Percentiles rank a stretch among this genome's conserved stretches.
Conservation (phyloP, 148 eudicot genomes). For the Rhododendron griersonianum region DNA sequence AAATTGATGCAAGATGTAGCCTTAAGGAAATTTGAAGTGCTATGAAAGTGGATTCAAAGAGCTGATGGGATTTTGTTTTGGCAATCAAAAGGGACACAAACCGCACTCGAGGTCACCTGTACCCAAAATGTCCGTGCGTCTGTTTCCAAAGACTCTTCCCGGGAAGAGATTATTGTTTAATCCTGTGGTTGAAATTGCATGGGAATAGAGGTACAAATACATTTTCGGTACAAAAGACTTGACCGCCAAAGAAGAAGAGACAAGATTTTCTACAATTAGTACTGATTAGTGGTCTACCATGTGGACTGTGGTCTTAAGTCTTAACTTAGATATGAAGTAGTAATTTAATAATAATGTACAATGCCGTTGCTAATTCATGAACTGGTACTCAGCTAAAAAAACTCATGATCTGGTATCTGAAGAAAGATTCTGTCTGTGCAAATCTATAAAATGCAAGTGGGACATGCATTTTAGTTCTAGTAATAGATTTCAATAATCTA, state of each 20-base stretch:
- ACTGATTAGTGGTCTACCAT: not conserved
- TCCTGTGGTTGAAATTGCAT: not conserved
- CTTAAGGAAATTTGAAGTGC: not conserved
- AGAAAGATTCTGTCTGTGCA: not conserved
- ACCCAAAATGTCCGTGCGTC: not conserved
- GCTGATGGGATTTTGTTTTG: constrained; percentile 4
- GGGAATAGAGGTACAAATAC: not conserved
- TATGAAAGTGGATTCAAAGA: constrained; percentile 2
- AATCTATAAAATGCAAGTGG: not conserved
- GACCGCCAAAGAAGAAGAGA: not conserved
- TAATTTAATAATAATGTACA: not conserved
- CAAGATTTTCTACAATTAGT: not conserved
- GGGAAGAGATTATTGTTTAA: not conserved
- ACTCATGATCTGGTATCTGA: not conserved
- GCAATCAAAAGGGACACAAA: not conserved
- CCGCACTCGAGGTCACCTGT: not conserved
- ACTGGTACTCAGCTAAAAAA: not conserved
- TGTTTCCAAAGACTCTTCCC: not conserved
- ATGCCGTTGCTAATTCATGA: not conserved
- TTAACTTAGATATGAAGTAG: not conserved
- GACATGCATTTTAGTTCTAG: not conserved
- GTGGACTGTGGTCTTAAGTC: not conserved
- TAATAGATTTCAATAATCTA: not conserved
- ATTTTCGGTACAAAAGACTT: not conserved
- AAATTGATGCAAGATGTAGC: constrained; percentile 2